These are phyloP conservation scores for Inonotus hispidus DNA, from an alignment of 1,284 basidiomycete genomes.

Conservation along the genomic window DNA sequence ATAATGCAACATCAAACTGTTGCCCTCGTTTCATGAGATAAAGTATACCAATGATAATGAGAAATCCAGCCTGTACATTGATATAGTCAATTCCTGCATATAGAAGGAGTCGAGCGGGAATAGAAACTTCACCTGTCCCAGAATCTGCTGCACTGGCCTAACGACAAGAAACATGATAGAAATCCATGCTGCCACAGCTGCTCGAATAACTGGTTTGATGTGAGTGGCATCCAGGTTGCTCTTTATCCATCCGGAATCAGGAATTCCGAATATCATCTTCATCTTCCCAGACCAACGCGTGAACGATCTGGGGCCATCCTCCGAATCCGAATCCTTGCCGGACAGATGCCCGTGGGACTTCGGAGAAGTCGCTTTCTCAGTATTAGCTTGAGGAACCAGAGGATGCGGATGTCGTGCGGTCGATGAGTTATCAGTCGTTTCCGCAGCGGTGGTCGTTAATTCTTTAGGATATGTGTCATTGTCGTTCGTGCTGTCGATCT, in stretches of 20 bases:
- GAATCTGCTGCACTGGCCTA: constrained; percentile 19
- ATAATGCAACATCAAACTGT: constrained; percentile 18
- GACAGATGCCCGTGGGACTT: neutral
- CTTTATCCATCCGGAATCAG: constrained; percentile 6
- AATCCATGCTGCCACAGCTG: constrained; percentile 28
- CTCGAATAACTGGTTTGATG: constrained; percentile 28
- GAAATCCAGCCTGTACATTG: constrained; percentile 24
- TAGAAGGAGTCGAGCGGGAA: neutral
- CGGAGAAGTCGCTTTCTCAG: neutral
- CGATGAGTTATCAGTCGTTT: neutral
- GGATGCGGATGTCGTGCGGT: neutral
- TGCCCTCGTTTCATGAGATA: constrained; percentile 24
- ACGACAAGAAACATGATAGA: constrained; percentile 28
- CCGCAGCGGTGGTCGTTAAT: too few relatives aligned
- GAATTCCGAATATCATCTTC: neutral
- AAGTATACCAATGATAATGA: constrained; percentile 25
- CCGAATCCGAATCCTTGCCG: neutral
- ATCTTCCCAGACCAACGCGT: neutral
- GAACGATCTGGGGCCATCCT: neutral
- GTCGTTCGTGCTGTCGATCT: neutral
- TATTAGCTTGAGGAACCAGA: neutral
- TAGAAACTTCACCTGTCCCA: constrained; percentile 22
- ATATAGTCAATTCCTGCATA: neutral
- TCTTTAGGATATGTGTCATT: neutral
- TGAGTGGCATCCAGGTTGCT: constrained; percentile 14